phyloP scores from a whole-genome alignment of 129 eudicot species.

The sunflower (Helianthus annuus) region HanXRQr2.0-SUNRISE NC_035448.2:46410341-46410840 shows the following conservation, averaged over 20 bases:
- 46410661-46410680: no score
- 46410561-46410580: slow-evolving; percentile 40
- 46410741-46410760: slow-evolving; percentile 38
- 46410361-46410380: not conserved
- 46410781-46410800: slow-evolving; percentile 37
- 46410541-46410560: slow-evolving; percentile 20
- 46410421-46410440: no score
- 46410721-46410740: slow-evolving; percentile 29
- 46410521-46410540: slow-evolving; percentile 37
- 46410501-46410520: slow-evolving; percentile 33
- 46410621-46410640: slow-evolving; percentile 28
- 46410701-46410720: not conserved
- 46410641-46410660: not conserved
- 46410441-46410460: slow-evolving; percentile 25
- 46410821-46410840: slow-evolving; percentile 39
- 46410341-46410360: slow-evolving; percentile 35
- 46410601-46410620: slow-evolving; percentile 37
- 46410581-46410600: slow-evolving; percentile 37
- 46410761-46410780: slow-evolving; percentile 36
- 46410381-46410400: no score
- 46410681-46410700: slow-evolving; percentile 1
- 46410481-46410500: slow-evolving; percentile 31
- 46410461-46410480: slow-evolving; percentile 35
- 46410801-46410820: slow-evolving; percentile 29
- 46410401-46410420: no score